Percentiles rank a stretch among this genome's conserved stretches.
phyloP scores from a whole-genome alignment of 2,329 filamentous ascomycete genomes.

The Pseudogymnoascus sp. region DNA sequence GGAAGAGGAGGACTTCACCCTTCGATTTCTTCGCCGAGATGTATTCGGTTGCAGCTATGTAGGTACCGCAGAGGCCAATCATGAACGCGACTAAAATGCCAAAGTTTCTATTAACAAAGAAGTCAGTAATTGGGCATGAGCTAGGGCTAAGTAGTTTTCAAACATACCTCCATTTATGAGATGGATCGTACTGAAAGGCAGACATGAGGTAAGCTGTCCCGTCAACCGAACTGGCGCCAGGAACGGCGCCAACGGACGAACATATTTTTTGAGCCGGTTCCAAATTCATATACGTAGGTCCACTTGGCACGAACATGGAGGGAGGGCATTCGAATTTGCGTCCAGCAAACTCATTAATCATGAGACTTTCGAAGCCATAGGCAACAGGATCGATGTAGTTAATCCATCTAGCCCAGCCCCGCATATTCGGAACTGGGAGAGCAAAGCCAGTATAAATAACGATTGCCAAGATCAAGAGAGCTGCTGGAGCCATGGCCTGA shows the following conservation, averaged over 20 bases:
- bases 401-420: slow-evolving; percentile 54
- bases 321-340: slow-evolving; percentile 44
- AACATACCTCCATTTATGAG: slow-evolving; percentile 32
- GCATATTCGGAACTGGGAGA: slow-evolving; percentile 53
- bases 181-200: slow-evolving; percentile 39
- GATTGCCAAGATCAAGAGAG: slow-evolving; percentile 40
- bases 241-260: slow-evolving; percentile 48
- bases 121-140: slow-evolving; percentile 46
- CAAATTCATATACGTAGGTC: slow-evolving; percentile 35
- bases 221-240: slow-evolving; percentile 40
- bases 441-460: slow-evolving; percentile 58
- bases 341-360: slow-evolving; percentile 61
- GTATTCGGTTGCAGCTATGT: slow-evolving; percentile 53
- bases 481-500: slow-evolving; percentile 48
- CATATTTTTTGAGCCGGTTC: slow-evolving; percentile 41
- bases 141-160: slow-evolving; percentile 34
- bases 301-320: slow-evolving; percentile 42
- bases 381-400: slow-evolving; percentile 59
- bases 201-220: slow-evolving; percentile 51
- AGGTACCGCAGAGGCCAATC: slow-evolving; percentile 60
- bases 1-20: slow-evolving; percentile 66
- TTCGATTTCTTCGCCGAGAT: slow-evolving; percentile 58
- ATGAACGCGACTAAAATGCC: slow-evolving; percentile 77
- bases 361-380: slow-evolving; percentile 59
- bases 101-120: slow-evolving; percentile 70